Evolutionary conservation across 306 rosid species (phyloP).

Genomic region (Quillaja saponaria): DNA sequence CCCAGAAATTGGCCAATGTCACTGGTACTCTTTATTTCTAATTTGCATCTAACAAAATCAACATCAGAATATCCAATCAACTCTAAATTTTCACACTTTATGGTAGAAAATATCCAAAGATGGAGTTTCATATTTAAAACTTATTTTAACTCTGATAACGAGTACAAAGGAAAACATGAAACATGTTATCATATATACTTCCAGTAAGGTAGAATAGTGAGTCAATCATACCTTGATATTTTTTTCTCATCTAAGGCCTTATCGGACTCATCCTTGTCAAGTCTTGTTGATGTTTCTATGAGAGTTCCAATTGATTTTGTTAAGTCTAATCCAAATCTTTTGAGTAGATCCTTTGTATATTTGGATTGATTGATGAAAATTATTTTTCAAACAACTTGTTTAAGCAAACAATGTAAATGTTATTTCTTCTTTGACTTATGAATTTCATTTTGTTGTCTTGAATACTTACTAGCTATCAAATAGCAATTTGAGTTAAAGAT

Average conservation of each 20-base stretch:
- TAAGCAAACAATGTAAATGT: too few relatives aligned
- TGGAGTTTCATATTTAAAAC: too few relatives aligned
- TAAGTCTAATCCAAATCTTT: neutral
- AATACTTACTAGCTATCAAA: too few relatives aligned
- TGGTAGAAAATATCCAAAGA: too few relatives aligned
- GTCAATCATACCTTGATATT: neutral
- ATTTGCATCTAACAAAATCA: neutral
- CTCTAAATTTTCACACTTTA: neutral
- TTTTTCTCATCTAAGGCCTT: too few relatives aligned
- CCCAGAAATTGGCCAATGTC: neutral
- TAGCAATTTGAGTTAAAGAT: too few relatives aligned
- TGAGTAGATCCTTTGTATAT: neutral
- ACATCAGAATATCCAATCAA: neutral
- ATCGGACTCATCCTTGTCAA: neutral
- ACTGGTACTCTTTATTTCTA: neutral
- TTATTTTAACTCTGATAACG: neutral
- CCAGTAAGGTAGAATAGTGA: neutral
- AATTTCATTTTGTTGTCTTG: too few relatives aligned
- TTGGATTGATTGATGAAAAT: constrained; percentile 3
- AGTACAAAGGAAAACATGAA: neutral
- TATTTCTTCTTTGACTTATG: too few relatives aligned
- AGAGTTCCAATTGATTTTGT: neutral
- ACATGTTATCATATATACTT: neutral
- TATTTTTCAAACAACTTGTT: too few relatives aligned
- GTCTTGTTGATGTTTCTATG: neutral